These are phyloP conservation scores for Linderniella brevidens DNA, from an alignment of 257 asterid genomes.

Conservation along the genomic window DNA sequence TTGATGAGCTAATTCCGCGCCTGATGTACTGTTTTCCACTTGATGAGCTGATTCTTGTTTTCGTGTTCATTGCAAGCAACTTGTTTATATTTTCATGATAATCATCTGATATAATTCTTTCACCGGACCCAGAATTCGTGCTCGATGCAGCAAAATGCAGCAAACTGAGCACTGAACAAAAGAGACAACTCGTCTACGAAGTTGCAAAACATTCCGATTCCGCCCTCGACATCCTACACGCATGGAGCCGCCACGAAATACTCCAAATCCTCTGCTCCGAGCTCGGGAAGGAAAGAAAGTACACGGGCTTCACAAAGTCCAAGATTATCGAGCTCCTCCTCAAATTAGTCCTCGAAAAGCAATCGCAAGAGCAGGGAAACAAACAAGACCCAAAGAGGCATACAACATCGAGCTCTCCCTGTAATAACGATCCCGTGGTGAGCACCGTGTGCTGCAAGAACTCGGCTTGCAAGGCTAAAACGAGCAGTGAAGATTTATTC, in stretches of 20 bases:
- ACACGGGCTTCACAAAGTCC: constrained; percentile 77
- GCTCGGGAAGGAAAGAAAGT: constrained; percentile 95
- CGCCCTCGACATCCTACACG: constrained; percentile 60
- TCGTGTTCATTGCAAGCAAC: no score
- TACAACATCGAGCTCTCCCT: no score
- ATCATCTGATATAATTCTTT: no score
- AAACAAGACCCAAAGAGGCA: no score
- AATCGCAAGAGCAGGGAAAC: constrained; percentile 23
- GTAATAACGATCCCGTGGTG: no score
- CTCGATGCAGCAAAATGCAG: constrained; percentile 59
- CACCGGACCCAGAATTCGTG: constrained; percentile 28
- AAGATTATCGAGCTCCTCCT: constrained; percentile 74
- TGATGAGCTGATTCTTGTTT: no score
- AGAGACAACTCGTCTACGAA: constrained; percentile 60
- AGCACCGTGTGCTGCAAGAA: no score
- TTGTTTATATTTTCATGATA: no score
- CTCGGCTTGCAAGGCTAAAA: no score
- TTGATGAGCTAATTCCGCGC: no score
- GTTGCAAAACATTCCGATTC: constrained; percentile 53
- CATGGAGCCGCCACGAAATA: constrained; percentile 94
- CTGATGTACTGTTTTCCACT: no score
- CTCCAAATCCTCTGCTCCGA: constrained; percentile 83
- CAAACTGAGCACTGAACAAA: constrained; percentile 66
- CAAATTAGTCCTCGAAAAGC: constrained; percentile 57
- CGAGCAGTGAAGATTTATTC: no score